Conservation (phyloP, 2,329 filamentous ascomycete genomes). For the Aspergillus sp. region DNA sequence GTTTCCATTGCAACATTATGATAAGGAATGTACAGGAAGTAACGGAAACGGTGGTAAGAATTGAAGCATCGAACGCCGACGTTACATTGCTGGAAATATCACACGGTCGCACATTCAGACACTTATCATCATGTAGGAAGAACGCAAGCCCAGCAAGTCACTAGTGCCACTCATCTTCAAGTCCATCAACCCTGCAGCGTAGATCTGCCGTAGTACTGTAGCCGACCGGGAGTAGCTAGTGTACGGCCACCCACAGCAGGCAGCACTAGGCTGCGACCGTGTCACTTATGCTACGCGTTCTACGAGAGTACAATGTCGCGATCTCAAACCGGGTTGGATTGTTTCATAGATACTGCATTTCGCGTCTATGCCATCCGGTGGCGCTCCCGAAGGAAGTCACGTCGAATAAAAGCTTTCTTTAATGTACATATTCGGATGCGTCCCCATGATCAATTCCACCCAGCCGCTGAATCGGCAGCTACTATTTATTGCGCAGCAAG, state of each 20-base stretch:
- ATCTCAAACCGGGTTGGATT: conserved; percentile 24
- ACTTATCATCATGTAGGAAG: not conserved
- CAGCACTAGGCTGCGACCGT: not conserved
- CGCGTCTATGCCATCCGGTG: conserved; percentile 40
- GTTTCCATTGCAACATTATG: not conserved
- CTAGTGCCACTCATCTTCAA: not conserved
- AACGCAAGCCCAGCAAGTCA: not conserved
- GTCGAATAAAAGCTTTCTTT: conserved; percentile 26
- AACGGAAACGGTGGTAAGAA: not conserved
- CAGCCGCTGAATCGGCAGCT: conserved; percentile 30
- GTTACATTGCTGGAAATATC: not conserved
- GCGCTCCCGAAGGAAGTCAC: conserved; percentile 33
- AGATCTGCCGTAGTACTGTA: too few species aligned
- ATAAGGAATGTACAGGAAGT: not conserved
- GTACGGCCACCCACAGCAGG: not conserved
- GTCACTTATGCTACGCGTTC: not conserved
- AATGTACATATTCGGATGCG: conserved; percentile 39
- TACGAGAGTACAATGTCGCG: not conserved
- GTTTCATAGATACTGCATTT: conserved; percentile 32
- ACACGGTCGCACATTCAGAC: not conserved
- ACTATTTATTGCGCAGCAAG: conserved; percentile 34
- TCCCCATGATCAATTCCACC: conserved; percentile 33
- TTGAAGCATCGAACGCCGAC: not conserved
- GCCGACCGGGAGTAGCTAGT: not conserved
- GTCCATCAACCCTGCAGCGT: not conserved